Conservation (phyloP, 1,284 basidiomycete genomes). For the Tilletia indica region DNA sequence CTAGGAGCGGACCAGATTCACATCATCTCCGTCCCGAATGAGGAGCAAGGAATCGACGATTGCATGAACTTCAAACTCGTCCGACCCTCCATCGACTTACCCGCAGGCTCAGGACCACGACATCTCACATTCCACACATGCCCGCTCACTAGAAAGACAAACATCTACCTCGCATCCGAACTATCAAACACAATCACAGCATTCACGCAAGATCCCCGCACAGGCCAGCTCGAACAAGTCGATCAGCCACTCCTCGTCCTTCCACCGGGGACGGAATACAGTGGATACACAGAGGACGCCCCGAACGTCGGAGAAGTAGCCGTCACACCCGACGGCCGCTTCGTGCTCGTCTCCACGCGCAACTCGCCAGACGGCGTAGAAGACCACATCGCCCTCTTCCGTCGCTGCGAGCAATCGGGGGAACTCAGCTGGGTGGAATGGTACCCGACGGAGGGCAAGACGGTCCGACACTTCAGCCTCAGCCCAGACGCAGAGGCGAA, state of each 20-base stretch:
- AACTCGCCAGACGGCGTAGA: neutral
- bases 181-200: constrained; percentile 34
- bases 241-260: constrained; percentile 28
- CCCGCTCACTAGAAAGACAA: neutral
- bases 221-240: constrained; percentile 20
- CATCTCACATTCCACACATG: constrained; percentile 32
- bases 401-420: constrained; percentile 25
- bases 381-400: constrained; percentile 42
- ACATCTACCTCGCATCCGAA: constrained; percentile 41
- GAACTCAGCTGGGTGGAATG: constrained; percentile 30
- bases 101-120: constrained; percentile 29
- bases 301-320: constrained; percentile 39
- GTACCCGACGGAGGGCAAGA: constrained; percentile 34
- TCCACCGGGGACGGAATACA: constrained; percentile 31
- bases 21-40: constrained; percentile 13
- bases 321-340: constrained; percentile 32
- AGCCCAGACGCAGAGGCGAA: constrained; percentile 23
- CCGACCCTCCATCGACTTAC: constrained; percentile 25
- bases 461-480: constrained; percentile 38
- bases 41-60: neutral
- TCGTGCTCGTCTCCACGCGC: constrained; percentile 23
- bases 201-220: constrained; percentile 26
- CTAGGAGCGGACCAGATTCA: constrained; percentile 46
- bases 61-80: constrained; percentile 11
- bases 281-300: constrained; percentile 25